Evolutionary conservation across 805 yeast genomes (phyloP).

Genomic region (Candida montana): DNA sequence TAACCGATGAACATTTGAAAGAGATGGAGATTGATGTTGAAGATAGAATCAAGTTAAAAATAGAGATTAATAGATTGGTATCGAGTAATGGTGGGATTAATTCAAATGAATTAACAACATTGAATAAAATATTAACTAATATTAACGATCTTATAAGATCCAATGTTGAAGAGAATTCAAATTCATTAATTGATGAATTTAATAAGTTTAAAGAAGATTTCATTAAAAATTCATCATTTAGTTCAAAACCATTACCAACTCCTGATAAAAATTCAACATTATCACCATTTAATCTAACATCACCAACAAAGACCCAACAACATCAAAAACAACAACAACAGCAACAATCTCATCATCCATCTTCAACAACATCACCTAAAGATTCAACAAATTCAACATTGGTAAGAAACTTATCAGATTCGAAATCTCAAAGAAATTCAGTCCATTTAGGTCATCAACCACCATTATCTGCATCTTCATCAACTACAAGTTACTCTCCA

Average conservation of each 20-base stretch:
- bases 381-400: constrained; percentile 1
- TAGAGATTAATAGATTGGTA: constrained; percentile 51
- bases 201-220: constrained; percentile 15
- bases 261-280: constrained; percentile 19
- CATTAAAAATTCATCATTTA: background rate
- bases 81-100: constrained; percentile 8
- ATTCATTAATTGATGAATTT: constrained; percentile 14
- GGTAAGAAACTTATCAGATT: constrained; percentile 2
- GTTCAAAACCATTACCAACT: constrained; percentile 20
- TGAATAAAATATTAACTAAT: constrained; percentile 11
- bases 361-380: constrained; percentile 1
- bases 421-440: constrained; percentile 14
- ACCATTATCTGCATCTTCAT: constrained; percentile 1
- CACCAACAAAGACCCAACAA: constrained; percentile 20
- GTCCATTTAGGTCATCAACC: background rate
- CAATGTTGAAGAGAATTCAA: constrained; percentile 9
- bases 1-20: constrained; percentile 63
- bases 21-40: constrained; percentile 64
- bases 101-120: constrained; percentile 7
- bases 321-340: background rate
- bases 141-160: constrained; percentile 14
- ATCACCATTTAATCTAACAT: constrained; percentile 27
- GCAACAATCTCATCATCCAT: background rate
- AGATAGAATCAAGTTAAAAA: constrained; percentile 55
- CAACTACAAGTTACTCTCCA: constrained; percentile 6